Base-by-base conservation (phyloP, 73 alveolate genomes). In the Paramecium sonneborni region DNA sequence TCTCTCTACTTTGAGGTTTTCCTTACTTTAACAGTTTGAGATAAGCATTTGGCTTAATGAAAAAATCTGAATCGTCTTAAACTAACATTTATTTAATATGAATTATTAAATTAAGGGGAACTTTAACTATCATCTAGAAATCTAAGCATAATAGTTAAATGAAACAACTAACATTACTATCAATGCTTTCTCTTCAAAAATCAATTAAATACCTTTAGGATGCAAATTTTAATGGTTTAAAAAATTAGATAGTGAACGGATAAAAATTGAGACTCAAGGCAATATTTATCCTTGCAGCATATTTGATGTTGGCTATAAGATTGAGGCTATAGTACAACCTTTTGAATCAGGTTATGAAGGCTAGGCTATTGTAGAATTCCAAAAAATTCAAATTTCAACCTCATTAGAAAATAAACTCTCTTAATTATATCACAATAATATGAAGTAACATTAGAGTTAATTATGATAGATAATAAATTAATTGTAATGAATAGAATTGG, bases 141-240 rank as follows among this genome's bases (percentile, higher is more conserved):
- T 79, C 7, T 32, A 79, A 41, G 46, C 74, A 1, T 43, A 18
- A 3, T 72, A 32, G 6, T 39, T 79, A 24, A 79, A 79, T 79
- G 90, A 79, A 34, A 26, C 72, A 20, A 24, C 56, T 6, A 79
- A 43, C 32, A 79, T 79, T 5, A 79, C 90, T 7, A 79, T 79
- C 14, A 79, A 38, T 39, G 90, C 76, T 4, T 46, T 79, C 18
- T 23, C 69, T 14, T 39, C 44, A 3, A 79, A 46, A 79, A 23
- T 39, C 9, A 72, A 72, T 18, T 9, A 72, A 72, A 72, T 72
- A 9, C 90, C 90, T 2, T 37, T 79, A 20, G 72, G 44, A 26
- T 79, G 90, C 72, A 79, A 79, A 44, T 79, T 39, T 44, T 44
- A 79, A 24, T 79, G 90, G 90, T 79, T 30, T 34, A 79, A 79